These are phyloP conservation scores for Nicotiana obtusifolia DNA, from an alignment of 257 asterid species.

Conservation along the genomic window DNA sequence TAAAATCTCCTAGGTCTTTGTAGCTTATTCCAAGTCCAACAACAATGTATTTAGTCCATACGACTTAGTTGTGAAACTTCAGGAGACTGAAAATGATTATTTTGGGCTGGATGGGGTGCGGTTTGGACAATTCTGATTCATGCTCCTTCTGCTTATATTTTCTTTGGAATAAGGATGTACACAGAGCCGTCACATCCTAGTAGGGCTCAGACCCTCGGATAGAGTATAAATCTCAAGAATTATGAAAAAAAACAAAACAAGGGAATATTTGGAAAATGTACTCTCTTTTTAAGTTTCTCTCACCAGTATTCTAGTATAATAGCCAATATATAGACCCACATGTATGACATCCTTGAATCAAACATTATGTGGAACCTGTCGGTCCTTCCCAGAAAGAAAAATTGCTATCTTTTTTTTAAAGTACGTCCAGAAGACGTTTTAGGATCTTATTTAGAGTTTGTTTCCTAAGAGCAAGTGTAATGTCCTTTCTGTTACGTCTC, in stretches of 20 bases:
- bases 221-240: not conserved
- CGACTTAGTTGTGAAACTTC: not conserved
- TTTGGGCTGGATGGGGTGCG: not conserved
- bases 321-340: not conserved
- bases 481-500: not conserved
- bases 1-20: not conserved
- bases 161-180: not conserved
- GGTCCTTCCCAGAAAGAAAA: not conserved
- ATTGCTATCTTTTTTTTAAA: not conserved
- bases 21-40: not conserved
- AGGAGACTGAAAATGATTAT: not conserved
- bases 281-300: not conserved
- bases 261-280: not conserved
- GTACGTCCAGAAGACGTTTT: not conserved
- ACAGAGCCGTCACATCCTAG: not conserved
- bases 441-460: not conserved
- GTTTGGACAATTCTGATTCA: not conserved
- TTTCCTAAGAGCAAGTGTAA: not conserved
- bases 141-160: not conserved
- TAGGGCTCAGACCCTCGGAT: not conserved
- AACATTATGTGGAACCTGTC: not conserved
- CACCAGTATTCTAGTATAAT: not conserved
- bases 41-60: not conserved
- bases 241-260: not conserved
- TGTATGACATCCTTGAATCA: constrained; percentile 1